Evolutionary conservation across 2,329 filamentous ascomycete species (phyloP).

Genomic region (Myriosclerotinia curreyana): DNA sequence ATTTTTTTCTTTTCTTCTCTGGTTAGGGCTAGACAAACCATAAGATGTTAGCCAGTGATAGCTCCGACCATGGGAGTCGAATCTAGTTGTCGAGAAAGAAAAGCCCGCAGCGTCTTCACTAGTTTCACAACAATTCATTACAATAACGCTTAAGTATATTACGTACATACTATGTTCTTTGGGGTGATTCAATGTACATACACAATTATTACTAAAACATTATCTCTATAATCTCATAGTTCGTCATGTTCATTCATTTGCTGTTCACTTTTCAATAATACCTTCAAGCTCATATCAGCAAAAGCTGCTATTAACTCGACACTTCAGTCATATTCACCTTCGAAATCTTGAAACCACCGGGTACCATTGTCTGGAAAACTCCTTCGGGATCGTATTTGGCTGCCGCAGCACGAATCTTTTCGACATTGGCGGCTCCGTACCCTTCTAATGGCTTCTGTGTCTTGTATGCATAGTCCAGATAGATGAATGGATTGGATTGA

Average conservation of each 20-base stretch:
- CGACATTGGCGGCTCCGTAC: slow-evolving; percentile 2
- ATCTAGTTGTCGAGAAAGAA: no score
- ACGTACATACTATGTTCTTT: neutral
- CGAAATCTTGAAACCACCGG: neutral
- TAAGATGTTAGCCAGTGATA: no score
- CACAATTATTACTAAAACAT: neutral
- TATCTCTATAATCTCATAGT: neutral
- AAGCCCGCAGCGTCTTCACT: neutral
- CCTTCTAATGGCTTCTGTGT: neutral
- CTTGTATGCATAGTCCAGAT: slow-evolving; percentile 5
- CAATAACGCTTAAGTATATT: neutral
- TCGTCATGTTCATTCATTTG: neutral
- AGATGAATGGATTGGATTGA: slow-evolving; percentile 1
- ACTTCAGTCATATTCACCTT: neutral
- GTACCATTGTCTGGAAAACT: slow-evolving; percentile 4
- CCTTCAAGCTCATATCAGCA: neutral
- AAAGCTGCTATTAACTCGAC: neutral
- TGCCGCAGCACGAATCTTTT: neutral
- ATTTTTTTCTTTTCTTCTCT: no score
- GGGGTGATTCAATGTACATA: neutral
- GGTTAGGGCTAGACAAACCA: no score
- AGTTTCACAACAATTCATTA: neutral
- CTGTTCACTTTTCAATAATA: neutral
- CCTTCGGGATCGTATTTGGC: neutral
- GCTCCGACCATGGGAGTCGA: no score